Evolutionary conservation across 768 basidiomycete species (phyloP).

Genomic region (Filobasidium wieringae): DNA sequence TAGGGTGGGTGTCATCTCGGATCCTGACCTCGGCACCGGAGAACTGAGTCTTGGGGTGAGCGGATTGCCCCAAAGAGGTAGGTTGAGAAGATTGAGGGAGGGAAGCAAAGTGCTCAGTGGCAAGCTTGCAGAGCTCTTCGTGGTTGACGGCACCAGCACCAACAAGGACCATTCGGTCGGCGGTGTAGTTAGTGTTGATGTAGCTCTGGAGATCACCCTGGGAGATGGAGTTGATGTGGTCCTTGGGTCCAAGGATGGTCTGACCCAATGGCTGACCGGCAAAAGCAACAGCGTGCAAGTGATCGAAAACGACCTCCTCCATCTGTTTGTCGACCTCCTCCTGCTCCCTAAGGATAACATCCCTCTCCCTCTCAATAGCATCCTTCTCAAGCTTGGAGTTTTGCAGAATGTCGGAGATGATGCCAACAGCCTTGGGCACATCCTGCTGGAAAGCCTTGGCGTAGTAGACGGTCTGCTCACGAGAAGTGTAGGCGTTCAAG

Average conservation of each 20-base stretch:
- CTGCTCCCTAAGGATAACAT: slow-evolving; percentile 92
- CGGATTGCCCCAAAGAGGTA: slow-evolving; percentile 69
- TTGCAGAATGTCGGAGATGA: slow-evolving; percentile 95
- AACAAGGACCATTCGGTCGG: slow-evolving; percentile 97
- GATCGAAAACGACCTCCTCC: slow-evolving; percentile 98
- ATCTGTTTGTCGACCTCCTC: slow-evolving; percentile 98
- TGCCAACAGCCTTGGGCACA: slow-evolving; percentile 78
- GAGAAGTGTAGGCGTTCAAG: slow-evolving; percentile 93
- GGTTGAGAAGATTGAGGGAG: slow-evolving; percentile 80
- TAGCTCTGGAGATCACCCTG: slow-evolving; percentile 76
- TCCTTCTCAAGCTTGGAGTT: slow-evolving; percentile 80
- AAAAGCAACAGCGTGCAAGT: slow-evolving; percentile 92
- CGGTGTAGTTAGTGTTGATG: slow-evolving; percentile 95
- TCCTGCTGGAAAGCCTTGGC: slow-evolving; percentile 98
- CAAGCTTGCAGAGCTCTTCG: slow-evolving; percentile 79
- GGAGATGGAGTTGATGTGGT: slow-evolving; percentile 89
- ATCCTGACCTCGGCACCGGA: slow-evolving; percentile 90
- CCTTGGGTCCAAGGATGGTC: slow-evolving; percentile 92
- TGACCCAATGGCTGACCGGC: slow-evolving; percentile 92
- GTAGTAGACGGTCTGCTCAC: slow-evolving; percentile 98
- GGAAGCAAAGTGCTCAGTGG: slow-evolving; percentile 79
- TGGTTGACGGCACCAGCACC: slow-evolving; percentile 94
- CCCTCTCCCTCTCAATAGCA: slow-evolving; percentile 88
- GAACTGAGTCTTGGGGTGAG: slow-evolving; percentile 68
- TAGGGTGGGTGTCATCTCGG: slow-evolving; percentile 79